Evolutionary conservation across 306 rosid species (phyloP), one percentile per base, ranked within the genome.

Genomic region (Lupinus albus): DNA sequence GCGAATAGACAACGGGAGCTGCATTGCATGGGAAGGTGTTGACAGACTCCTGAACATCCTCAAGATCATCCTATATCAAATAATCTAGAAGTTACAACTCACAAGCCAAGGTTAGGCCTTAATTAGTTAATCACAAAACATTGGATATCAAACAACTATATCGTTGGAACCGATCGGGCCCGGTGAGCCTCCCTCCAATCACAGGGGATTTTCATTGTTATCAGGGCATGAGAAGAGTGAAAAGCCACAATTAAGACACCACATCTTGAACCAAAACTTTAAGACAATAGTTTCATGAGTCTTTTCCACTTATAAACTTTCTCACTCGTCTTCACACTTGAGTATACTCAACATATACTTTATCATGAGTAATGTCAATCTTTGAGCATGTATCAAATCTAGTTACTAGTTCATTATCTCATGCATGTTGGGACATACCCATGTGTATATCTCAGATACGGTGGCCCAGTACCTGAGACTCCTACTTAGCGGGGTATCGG

Each of bases 1-100:
- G 89, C 12, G 76, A 72, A 80, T 93, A 93, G 60, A 44, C 79
- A 32, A 81, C 80, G 2, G 92, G 79, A 74, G 89, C 68, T 33
- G 97, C 97, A 25, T 38, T 61, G 88, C 91, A 88, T 17, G 96
- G 99, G 83, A 88, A 75, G 67, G 48, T 79, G 78, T 59, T 67
- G 73, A 85, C 70, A 8, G 58, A 64, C n/a, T 86, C 91, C 56
- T 80, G 72, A 50, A 39, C 92, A 21, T 73, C 76, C 46, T 93
- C 86, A 1, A 39, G 44, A 60, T 77, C 75, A 61, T 80, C 91
- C 98, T 93, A 77, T 28, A 63, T 61, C 56, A 76, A 65, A 60
- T 21, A 58, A 66, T 11, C 12, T 46, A 11, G 48, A 18, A 11
- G 53, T 12, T 39, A 51, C 35, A 66, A 45, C 47, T 12, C 39